Evolutionary conservation across 2,329 filamentous ascomycete genomes (phyloP).

Genomic region (Cytospora chrysosperma): DNA sequence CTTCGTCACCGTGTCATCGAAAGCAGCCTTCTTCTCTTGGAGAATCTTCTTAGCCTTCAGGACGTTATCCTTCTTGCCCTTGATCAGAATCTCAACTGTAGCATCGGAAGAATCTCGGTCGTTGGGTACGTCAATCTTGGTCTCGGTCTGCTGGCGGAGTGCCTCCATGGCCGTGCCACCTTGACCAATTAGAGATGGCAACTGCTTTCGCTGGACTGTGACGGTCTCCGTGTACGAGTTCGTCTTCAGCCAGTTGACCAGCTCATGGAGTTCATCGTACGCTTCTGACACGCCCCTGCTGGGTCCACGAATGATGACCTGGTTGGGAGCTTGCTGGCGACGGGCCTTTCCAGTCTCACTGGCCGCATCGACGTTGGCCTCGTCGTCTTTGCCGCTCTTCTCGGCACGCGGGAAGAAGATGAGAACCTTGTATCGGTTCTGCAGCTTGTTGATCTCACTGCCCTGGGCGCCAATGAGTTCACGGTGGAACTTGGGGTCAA

Average conservation of each 20-base stretch:
- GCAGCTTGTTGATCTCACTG: conserved; percentile 84
- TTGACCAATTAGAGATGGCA: conserved; percentile 91
- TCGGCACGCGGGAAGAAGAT: conserved; percentile 83
- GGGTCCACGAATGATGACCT: conserved; percentile 87
- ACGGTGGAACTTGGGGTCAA: conserved; percentile 90
- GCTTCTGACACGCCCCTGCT: conserved; percentile 91
- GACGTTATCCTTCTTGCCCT: conserved; percentile 88
- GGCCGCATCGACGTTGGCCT: conserved; percentile 64
- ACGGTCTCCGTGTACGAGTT: conserved; percentile 79
- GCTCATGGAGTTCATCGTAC: conserved; percentile 83
- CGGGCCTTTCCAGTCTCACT: conserved; percentile 66
- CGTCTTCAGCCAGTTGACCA: conserved; percentile 87
- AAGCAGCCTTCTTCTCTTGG: conserved; percentile 80
- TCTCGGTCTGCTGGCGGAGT: conserved; percentile 78
- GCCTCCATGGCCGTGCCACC: conserved; percentile 89
- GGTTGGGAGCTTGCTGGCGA: conserved; percentile 76
- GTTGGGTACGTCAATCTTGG: conserved; percentile 88
- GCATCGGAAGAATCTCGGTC: conserved; percentile 68
- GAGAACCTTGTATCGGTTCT: conserved; percentile 88
- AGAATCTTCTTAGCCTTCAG: conserved; percentile 88
- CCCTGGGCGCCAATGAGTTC: conserved; percentile 91
- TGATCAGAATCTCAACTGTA: conserved; percentile 83
- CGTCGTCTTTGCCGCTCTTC: conserved; percentile 68
- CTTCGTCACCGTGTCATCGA: conserved; percentile 84
- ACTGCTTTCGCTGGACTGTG: conserved; percentile 83